Percentiles rank a stretch among this genome's conserved stretches.
phyloP scores from a whole-genome alignment of 148 eudicot genomes.

The Camellia granthamiana region DNA sequence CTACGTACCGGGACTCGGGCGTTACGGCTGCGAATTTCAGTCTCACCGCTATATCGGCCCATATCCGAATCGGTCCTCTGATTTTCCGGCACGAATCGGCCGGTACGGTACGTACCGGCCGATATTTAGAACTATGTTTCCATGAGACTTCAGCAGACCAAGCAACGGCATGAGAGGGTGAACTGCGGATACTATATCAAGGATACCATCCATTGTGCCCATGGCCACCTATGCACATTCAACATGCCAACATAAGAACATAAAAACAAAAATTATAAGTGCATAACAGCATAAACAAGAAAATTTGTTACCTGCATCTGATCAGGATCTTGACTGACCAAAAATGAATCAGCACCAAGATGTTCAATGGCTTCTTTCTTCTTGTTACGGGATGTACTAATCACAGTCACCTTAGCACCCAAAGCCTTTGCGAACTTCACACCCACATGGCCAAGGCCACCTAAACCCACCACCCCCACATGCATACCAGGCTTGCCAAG shows the following conservation, averaged over 20 bases:
- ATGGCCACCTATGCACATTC: background rate
- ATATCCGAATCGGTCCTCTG: too few species aligned
- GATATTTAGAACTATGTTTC: too few species aligned
- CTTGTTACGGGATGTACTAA: conserved; percentile 8
- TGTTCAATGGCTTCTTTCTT: conserved; percentile 6
- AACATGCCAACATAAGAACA: background rate
- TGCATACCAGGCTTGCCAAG: conserved; percentile 17
- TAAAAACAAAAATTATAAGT: background rate
- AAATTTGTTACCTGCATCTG: conserved; percentile 7
- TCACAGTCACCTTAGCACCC: conserved; percentile 13
- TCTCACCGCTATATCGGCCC: too few species aligned
- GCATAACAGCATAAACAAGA: background rate
- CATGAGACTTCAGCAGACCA: background rate
- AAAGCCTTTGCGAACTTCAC: conserved; percentile 17
- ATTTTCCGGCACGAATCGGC: too few species aligned
- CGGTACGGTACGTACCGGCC: too few species aligned
- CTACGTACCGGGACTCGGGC: too few species aligned
- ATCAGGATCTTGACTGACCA: background rate
- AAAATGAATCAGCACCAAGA: conserved; percentile 13
- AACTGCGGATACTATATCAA: background rate
- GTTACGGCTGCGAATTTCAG: too few species aligned
- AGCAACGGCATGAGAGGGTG: conserved; percentile 2
- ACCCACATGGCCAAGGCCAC: conserved; percentile 11
- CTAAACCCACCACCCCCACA: conserved; percentile 15
- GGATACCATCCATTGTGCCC: conserved; percentile 3